Evolutionary conservation across 1,284 basidiomycete species (phyloP), one percentile per base, ranked within the genome.

Genomic region (Fomitopsis palustris): DNA sequence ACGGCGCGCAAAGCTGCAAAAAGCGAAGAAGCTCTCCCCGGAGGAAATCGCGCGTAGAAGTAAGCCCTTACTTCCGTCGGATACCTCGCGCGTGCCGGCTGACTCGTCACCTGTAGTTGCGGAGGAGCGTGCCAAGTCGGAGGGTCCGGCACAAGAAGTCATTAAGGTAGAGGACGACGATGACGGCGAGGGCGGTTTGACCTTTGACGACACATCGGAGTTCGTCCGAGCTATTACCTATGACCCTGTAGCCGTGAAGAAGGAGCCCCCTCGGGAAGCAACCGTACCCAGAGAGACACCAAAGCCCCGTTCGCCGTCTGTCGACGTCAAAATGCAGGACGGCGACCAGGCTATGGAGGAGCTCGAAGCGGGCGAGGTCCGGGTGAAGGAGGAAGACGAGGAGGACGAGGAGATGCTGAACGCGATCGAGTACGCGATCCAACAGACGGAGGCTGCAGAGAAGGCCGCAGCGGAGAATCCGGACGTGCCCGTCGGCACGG

Each of bases 161-260:
- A 78, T 85, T 57, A 86, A 87, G 55, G 75, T 82, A 8, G 88
- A 88, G 61, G 86, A 85, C 2, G 83, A 80, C 21, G 83, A 83
- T 25, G 83, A 78, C 2, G 82, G 79, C 23, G 74, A 78, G 59
- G 77, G 78, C 21, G 84, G 87, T 21, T 79, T 99, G 35, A 92
- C 91, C 0, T 96, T 99, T 61, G 96, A 99, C 71, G 95, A 98
- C 67, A 99, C 97, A 0, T 94, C 94, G 17, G 96, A 98, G 72
- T 99, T 99, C 67, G 93, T 99, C 25, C 87, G 95, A 16, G 88
- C 92, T 41, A 94, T 99, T 64, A 86, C 87, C 0, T 83, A 83
- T 64, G 84, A 85, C 62, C 84, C 84, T 1, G 71, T 81, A 1
- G 69, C 71, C 25, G 65, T 70, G 60, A 89, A 87, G 70, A 72